Percentiles rank a stretch among this genome's conserved stretches.
These are phyloP conservation scores for Picochlorum sp. DNA, from an alignment of 139 green algal species.

Conservation along the genomic window DNA sequence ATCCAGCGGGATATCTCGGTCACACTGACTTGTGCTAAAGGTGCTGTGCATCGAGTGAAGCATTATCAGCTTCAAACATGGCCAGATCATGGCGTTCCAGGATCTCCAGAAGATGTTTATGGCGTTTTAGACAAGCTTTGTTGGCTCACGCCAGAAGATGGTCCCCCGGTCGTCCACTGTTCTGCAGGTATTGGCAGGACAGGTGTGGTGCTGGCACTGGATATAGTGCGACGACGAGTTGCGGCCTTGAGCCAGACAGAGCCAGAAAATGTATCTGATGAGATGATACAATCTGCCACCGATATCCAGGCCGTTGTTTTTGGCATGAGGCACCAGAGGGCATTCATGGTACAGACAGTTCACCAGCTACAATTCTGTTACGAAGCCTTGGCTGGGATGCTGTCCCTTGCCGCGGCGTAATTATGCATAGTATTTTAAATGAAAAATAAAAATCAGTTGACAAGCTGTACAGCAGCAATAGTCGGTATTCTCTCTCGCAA, in stretches of 20 bases:
- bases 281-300: slow-evolving; percentile 14
- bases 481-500: slow-evolving; percentile 91
- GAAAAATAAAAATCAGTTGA: slow-evolving; percentile 35
- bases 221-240: slow-evolving; percentile 55
- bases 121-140: slow-evolving; percentile 30
- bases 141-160: neutral
- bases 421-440: neutral
- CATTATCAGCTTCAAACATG: slow-evolving; percentile 46
- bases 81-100: slow-evolving; percentile 61
- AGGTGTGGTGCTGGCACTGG: slow-evolving; percentile 74
- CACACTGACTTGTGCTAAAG: neutral
- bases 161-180: slow-evolving; percentile 54
- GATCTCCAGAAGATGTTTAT: slow-evolving; percentile 32
- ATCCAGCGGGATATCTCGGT: neutral
- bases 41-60: neutral
- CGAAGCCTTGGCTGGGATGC: slow-evolving; percentile 37
- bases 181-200: slow-evolving; percentile 78
- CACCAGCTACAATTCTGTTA: slow-evolving; percentile 77
- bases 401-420: neutral
- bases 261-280: slow-evolving; percentile 5
- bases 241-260: neutral
- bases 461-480: slow-evolving; percentile 94
- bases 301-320: slow-evolving; percentile 54
- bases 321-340: slow-evolving; percentile 58
- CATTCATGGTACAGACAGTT: slow-evolving; percentile 83